These are phyloP conservation scores for Malania oleifera DNA, from an alignment of 164 flowering plant species.

Conservation along the genomic window DNA sequence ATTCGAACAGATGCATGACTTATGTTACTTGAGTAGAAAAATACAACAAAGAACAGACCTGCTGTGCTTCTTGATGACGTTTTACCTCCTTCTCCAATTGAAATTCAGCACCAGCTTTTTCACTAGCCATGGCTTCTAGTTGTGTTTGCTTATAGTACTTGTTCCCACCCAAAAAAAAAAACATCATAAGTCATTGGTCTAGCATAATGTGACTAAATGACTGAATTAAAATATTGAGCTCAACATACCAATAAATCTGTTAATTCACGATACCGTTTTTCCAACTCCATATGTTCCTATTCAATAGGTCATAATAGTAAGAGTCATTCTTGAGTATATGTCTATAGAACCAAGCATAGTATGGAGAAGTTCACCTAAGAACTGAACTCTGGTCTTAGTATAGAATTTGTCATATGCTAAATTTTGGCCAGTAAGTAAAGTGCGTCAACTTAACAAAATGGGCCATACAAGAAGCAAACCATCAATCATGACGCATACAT, in stretches of 20 bases:
- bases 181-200: not conserved
- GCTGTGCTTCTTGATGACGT: slow-evolving; percentile 87
- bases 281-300: slow-evolving; percentile 98
- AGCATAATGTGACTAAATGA: not conserved
- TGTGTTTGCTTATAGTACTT: slow-evolving; percentile 99
- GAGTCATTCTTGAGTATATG: slow-evolving; percentile 3
- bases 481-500: too few species aligned
- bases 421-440: too few species aligned
- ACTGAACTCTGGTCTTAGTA: too few species aligned
- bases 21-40: slow-evolving; percentile 2
- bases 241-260: slow-evolving; percentile 84
- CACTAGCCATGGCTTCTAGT: slow-evolving; percentile 92
- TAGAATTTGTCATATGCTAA: too few species aligned
- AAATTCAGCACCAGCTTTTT: slow-evolving; percentile 96
- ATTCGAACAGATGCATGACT: not conserved
- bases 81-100: slow-evolving; percentile 91
- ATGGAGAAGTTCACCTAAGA: not conserved
- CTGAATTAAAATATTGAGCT: slow-evolving; percentile 3
- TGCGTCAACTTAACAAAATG: too few species aligned
- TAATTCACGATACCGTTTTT: slow-evolving; percentile 92
- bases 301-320: slow-evolving; percentile 13
- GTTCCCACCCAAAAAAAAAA: slow-evolving; percentile 9
- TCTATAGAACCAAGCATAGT: not conserved
- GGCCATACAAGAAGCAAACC: too few species aligned
- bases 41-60: slow-evolving; percentile 37